Evolutionary conservation across 1,284 basidiomycete species (phyloP).

Genomic region (Xerocomus nothofagi): DNA sequence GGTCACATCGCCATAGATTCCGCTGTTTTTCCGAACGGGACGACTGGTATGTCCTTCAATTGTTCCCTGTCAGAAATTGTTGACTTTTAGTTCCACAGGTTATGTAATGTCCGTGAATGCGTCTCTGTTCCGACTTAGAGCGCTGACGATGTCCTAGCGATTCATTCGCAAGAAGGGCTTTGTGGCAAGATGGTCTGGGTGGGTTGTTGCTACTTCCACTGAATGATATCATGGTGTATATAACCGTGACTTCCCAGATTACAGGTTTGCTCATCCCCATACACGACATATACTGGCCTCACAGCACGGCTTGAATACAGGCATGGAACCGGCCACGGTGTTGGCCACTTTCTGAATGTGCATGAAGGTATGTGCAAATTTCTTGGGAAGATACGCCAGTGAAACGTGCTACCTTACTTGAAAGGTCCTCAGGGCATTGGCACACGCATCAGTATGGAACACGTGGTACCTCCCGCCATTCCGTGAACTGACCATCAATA

Average conservation of each 20-base stretch:
- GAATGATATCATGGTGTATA: neutral
- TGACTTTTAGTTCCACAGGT: constrained; percentile 38
- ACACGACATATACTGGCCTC: neutral
- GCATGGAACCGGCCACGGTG: constrained; percentile 92
- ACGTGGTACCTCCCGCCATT: neutral
- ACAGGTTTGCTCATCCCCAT: constrained; percentile 35
- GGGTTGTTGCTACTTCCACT: constrained; percentile 19
- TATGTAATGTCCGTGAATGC: constrained; percentile 50
- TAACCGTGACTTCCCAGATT: constrained; percentile 36
- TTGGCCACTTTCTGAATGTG: constrained; percentile 91
- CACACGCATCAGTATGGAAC: constrained; percentile 60
- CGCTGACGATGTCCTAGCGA: constrained; percentile 53
- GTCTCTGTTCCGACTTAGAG: neutral
- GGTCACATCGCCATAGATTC: constrained; percentile 93
- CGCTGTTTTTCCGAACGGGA: constrained; percentile 84
- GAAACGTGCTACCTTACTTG: too few relatives aligned
- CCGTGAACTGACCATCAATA: neutral
- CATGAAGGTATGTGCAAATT: constrained; percentile 64
- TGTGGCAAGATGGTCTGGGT: constrained; percentile 94
- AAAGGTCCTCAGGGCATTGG: constrained; percentile 84
- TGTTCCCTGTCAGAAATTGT: neutral
- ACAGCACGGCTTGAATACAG: constrained; percentile 35
- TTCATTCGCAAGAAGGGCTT: constrained; percentile 76
- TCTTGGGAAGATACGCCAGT: too few relatives aligned
- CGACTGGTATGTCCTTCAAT: constrained; percentile 58